Base-by-base conservation (phyloP, 2,329 filamentous ascomycete species). In the Exophiala sp. region DNA sequence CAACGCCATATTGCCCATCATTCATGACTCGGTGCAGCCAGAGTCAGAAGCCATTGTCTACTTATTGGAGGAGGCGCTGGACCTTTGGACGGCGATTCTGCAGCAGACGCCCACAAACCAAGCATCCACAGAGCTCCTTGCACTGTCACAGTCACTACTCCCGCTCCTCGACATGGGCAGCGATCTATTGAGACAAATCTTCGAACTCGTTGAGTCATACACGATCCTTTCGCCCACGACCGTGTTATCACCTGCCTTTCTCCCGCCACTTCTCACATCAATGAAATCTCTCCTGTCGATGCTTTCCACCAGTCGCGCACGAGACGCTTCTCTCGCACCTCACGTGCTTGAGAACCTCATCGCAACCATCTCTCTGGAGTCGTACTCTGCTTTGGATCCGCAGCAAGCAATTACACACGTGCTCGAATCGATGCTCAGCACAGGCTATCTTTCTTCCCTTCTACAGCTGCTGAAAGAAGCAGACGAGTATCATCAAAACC, bases 1-100 rank as follows among this genome's bases (percentile, higher is more conserved):
- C 57, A 68, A 76, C 13, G 75, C 90, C 45, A 86, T 96, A 59
- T 71, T 95, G 14, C 90, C 91, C 0, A 78, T 97, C 43, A 84
- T 98, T 35, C 76, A 81, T 44, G 85, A 86, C 61, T 88, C 89
- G 1, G 81, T 93, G 29, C 80, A 90, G 50, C 82, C 85, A 2
- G 80, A 79, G 9, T 93, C 88, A 1, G 77, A 80, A 32, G 75
- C 86, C 35, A 81, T 87, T 59, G 71, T 90, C 1, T 93, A 95
- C 62, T 79, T 98, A 9, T 80, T 95, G 10, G 93, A 97, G 55
- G 93, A 98, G 65, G 87, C 88, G 0, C 73, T 97, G 11, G 90
- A 96, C 48, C 78, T 98, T 2, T 97, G 91, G 91, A 77, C 79
- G 27, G 80, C 85, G 1, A 81, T 96, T 9, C 68, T 90, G 30